Base-by-base conservation (phyloP, 176 grass and related monocot genomes). In the Avena eriantha region DNA sequence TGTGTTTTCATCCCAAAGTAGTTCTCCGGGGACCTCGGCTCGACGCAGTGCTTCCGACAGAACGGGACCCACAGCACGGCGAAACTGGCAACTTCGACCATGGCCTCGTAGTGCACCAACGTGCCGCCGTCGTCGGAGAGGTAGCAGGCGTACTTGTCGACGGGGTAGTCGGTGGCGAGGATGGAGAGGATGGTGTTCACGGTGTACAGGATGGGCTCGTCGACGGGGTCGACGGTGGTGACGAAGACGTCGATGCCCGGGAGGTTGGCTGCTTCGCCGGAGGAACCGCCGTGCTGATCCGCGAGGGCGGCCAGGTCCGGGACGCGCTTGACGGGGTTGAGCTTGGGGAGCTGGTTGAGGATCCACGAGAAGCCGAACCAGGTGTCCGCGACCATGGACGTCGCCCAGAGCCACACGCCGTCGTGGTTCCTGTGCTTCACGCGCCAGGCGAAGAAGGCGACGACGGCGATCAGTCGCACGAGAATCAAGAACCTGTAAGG, bases 161-260 rank as follows among this genome's bases (percentile, higher is more conserved):
- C 76, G 0, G 89, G 89, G 85, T 91, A 91, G 81, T 91, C 89
- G 14, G 85, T 50, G 75, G 89, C 89, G 43, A 91, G 81, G 80
- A 91, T 91, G 19, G 89, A 91, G 67, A 87, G 89, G 4, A 91
- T 51, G 49, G 89, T 68, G 81, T 91, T 91, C 7, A 87, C 89
- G 3, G 85, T 91, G 89, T 80, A 87, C 4, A 91, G 1, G 26
- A 87, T 68, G 23, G 85, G 85, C 17, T 91, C 89, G 16, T 91
- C 85, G 8, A 84, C 75, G 0, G 89, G 89, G 49, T 91, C 89
- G 5, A 84, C 89, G 58, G 89, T 91, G 76, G 89, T 87, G 68
- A 91, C 24, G 68, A 91, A 87, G 49, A 91, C 69, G 29, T 91
- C 89, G 5, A 91, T 55, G 47, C 76, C 85, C 0, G 89, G 89